Percentiles rank a stretch among this genome's conserved stretches.
These are phyloP conservation scores for Novakomyces olei DNA, from an alignment of 805 yeast genomes.

Conservation along the genomic window DNA sequence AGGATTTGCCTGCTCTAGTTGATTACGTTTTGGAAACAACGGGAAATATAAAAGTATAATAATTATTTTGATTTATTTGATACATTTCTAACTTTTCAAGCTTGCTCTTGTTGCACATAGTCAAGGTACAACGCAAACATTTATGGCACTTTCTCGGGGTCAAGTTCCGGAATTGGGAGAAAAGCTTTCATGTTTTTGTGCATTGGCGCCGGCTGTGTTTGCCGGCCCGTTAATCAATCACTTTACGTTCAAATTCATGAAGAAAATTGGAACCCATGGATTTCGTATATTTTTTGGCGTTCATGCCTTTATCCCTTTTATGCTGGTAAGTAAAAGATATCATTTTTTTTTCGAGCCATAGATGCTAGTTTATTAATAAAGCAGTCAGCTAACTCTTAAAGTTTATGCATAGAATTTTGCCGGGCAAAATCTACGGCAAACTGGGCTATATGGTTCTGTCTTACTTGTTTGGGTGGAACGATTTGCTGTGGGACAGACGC, in stretches of 20 bases:
- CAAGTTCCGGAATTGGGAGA: slow-evolving; percentile 23
- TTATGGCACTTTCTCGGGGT: slow-evolving; percentile 38
- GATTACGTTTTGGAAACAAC: slow-evolving; percentile 29
- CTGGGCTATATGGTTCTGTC: slow-evolving; percentile 66
- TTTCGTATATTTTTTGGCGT: slow-evolving; percentile 39
- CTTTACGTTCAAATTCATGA: slow-evolving; percentile 16
- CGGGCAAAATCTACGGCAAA: slow-evolving; percentile 30
- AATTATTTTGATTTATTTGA: slow-evolving; percentile 1
- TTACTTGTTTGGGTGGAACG: slow-evolving; percentile 73
- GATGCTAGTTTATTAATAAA: too few species aligned
- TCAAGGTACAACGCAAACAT: slow-evolving; percentile 81
- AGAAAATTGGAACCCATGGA: slow-evolving; percentile 10
- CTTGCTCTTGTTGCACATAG: slow-evolving; percentile 64
- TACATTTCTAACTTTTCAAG: slow-evolving; percentile 19
- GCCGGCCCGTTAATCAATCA: slow-evolving; percentile 57
- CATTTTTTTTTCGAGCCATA: not conserved
- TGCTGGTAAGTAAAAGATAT: slow-evolving; percentile 28
- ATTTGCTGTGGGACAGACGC: slow-evolving; percentile 45
- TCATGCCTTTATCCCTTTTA: slow-evolving; percentile 53
- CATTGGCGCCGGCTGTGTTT: slow-evolving; percentile 77
- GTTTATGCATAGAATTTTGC: too few species aligned
- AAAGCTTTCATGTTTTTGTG: slow-evolving; percentile 45
- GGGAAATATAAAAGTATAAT: slow-evolving; percentile 14
- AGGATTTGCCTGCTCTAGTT: slow-evolving; percentile 56
- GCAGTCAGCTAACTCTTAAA: too few species aligned